A percentile compares a stretch with the other conserved stretches of the same genome.
Conservation (phyloP, 2,329 filamentous ascomycete species). For the Diplodia corticola region DNA sequence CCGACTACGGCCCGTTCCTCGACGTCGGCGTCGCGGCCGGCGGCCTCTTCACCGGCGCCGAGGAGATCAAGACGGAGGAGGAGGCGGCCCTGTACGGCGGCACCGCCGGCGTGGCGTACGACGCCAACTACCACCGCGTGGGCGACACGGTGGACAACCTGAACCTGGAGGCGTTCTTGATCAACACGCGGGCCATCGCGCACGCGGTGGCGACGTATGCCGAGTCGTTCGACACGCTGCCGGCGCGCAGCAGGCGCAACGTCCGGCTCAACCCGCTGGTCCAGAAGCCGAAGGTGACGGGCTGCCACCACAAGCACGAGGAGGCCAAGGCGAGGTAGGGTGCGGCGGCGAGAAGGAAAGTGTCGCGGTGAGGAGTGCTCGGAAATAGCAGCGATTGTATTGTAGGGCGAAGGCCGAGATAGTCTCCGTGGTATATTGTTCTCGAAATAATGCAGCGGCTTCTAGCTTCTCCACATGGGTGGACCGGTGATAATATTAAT, state of each 20-base stretch:
- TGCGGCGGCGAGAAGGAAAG: not conserved
- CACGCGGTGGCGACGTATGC: slow-evolving; percentile 39
- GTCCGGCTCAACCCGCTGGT: not conserved
- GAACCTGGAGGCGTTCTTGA: slow-evolving; percentile 55
- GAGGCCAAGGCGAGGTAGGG: not conserved
- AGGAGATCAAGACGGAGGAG: slow-evolving; percentile 70
- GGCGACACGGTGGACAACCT: slow-evolving; percentile 58
- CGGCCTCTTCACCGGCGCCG: slow-evolving; percentile 75
- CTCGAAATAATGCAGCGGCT: slow-evolving; percentile 8
- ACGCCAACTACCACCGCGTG: slow-evolving; percentile 58
- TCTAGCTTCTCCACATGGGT: not conserved
- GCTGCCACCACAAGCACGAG: slow-evolving; percentile 18
- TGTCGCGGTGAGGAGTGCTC: not conserved
- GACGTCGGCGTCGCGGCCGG: slow-evolving; percentile 70
- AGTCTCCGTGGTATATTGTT: not conserved
- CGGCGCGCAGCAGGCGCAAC: slow-evolving; percentile 23
- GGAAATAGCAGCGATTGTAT: not conserved
- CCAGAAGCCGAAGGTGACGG: not conserved
- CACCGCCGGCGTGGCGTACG: slow-evolving; percentile 58
- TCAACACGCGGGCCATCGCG: slow-evolving; percentile 64
- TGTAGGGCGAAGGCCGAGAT: not conserved
- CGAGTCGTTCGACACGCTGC: slow-evolving; percentile 37
- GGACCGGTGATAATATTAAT: not conserved
- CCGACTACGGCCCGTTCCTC: slow-evolving; percentile 79
- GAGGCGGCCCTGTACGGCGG: slow-evolving; percentile 72